Evolutionary conservation across 1,284 basidiomycete genomes (phyloP).

Genomic region (Athelia sp.): DNA sequence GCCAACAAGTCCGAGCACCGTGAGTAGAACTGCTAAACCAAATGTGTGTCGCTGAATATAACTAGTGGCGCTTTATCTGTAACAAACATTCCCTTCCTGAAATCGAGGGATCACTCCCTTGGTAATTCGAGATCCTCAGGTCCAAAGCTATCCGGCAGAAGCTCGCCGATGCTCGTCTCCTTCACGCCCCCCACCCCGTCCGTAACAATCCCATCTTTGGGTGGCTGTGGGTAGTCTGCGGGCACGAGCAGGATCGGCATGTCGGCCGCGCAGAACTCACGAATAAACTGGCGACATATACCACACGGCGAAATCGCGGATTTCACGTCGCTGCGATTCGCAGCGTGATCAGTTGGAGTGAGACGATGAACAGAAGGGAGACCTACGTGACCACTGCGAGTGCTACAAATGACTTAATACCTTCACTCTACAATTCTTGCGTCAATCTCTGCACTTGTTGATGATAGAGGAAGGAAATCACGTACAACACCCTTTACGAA

Average conservation of each 20-base stretch:
- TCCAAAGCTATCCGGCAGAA: slow-evolving; percentile 88
- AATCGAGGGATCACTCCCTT: slow-evolving; percentile 21
- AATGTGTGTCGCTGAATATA: slow-evolving; percentile 1
- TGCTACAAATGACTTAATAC: slow-evolving; percentile 58
- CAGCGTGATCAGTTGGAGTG: slow-evolving; percentile 9
- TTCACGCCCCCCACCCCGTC: slow-evolving; percentile 41
- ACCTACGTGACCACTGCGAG: slow-evolving; percentile 72
- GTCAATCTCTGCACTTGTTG: slow-evolving; percentile 5
- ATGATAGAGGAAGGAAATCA: slow-evolving; percentile 11
- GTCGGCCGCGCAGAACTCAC: slow-evolving; percentile 78
- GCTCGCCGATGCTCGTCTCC: slow-evolving; percentile 66
- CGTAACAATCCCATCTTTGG: slow-evolving; percentile 29
- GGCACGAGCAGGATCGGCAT: slow-evolving; percentile 81
- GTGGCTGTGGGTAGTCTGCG: slow-evolving; percentile 50
- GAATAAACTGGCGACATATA: slow-evolving; percentile 86
- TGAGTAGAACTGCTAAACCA: slow-evolving; percentile 56
- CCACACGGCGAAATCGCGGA: slow-evolving; percentile 79
- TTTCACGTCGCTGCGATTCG: slow-evolving; percentile 50
- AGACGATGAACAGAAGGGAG: slow-evolving; percentile 6
- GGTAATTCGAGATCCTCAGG: slow-evolving; percentile 69
- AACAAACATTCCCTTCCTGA: too few relatives aligned
- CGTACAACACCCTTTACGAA: slow-evolving; percentile 82
- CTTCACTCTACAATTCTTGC: slow-evolving; percentile 61
- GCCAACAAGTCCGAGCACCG: slow-evolving; percentile 77
- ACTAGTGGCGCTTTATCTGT: slow-evolving; percentile 1